Conservation (phyloP, 2,329 filamentous ascomycete species). For the Cladophialophora yegresii region DNA sequence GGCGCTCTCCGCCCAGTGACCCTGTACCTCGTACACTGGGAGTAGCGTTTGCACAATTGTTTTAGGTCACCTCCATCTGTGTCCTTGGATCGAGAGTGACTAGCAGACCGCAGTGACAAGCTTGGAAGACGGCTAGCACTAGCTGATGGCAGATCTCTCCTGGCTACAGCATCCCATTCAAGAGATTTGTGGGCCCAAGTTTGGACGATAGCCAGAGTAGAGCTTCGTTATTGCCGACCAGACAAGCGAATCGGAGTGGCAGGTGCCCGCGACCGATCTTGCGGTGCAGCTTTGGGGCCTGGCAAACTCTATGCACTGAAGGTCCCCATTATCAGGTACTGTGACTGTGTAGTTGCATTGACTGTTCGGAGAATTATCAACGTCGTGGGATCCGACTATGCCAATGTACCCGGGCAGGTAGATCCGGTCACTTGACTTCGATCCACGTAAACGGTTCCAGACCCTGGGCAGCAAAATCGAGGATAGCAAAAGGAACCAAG, state of each 20-base stretch:
- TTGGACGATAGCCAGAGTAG: neutral
- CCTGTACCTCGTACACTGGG: neutral
- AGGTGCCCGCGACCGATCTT: neutral
- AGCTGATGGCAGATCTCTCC: neutral
- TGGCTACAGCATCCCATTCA: constrained; percentile 1
- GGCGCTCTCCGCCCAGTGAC: no score
- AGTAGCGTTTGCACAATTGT: neutral
- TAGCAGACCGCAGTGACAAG: neutral
- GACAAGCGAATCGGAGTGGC: constrained; percentile 8
- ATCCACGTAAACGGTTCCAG: neutral
- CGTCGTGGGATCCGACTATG: constrained; percentile 10
- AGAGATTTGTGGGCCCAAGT: neutral
- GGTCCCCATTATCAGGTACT: neutral
- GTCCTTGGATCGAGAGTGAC: neutral
- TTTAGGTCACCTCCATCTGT: neutral
- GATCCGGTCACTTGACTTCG: neutral
- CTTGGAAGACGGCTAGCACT: neutral
- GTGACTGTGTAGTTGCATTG: constrained; percentile 2
- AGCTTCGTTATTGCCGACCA: neutral
- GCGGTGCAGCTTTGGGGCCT: neutral
- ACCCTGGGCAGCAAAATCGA: neutral
- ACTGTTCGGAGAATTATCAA: constrained; percentile 16
- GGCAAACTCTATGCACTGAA: neutral
- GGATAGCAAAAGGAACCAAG: neutral
- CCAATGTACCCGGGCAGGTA: neutral